phyloP scores from a whole-genome alignment of 441 rosid genomes.

The Aquilaria agallochum region DNA sequence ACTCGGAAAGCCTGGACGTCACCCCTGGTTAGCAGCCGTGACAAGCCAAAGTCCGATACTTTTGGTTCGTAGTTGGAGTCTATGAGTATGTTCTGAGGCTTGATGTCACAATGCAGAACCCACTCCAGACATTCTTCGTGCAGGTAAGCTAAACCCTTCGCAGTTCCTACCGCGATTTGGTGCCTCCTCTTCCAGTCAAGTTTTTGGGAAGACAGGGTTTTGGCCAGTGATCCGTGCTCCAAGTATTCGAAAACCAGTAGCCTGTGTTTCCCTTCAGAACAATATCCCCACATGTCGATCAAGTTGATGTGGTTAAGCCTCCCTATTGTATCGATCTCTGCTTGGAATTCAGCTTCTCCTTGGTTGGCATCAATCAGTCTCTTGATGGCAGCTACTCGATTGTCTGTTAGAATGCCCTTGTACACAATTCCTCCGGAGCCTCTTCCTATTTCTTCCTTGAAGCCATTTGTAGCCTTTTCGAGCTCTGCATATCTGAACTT shows the following conservation, averaged over 20 bases:
- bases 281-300: constrained; percentile 28
- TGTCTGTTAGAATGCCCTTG: constrained; percentile 15
- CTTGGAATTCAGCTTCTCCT: constrained; percentile 25
- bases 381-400: constrained; percentile 21
- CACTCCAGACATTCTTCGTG: constrained; percentile 39
- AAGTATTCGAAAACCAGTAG: constrained; percentile 29
- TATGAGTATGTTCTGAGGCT: constrained; percentile 36
- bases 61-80: constrained; percentile 18
- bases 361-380: constrained; percentile 13
- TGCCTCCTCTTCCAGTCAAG: constrained; percentile 21
- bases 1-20: background rate
- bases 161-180: constrained; percentile 20
- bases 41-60: constrained; percentile 37
- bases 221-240: constrained; percentile 22
- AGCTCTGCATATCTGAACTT: constrained; percentile 23
- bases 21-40: constrained; percentile 20
- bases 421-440: constrained; percentile 27
- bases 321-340: constrained; percentile 25
- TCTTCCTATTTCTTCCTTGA: constrained; percentile 25
- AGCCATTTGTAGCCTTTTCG: constrained; percentile 19
- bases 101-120: constrained; percentile 37
- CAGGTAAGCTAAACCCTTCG: constrained; percentile 26
- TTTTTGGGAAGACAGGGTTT: constrained; percentile 6
- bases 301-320: constrained; percentile 31
- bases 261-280: constrained; percentile 22